Base-by-base conservation (phyloP, 1,139 yeast species). In the Arxiozyma slooffiae region DNA sequence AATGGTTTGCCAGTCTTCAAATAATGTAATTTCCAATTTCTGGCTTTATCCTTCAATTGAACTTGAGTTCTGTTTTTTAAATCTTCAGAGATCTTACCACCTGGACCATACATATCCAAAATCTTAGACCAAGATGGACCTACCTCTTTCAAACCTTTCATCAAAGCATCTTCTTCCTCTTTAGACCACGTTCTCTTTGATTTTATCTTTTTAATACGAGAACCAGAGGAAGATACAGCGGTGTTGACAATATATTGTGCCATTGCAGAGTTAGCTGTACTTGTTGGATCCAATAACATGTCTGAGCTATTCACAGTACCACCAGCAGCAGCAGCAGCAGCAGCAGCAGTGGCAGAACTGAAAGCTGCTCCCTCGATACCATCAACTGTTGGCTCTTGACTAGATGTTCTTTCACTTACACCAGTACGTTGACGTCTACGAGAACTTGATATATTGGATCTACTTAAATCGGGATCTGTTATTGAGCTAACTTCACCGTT, bases 61-160 rank as follows among this genome's bases (percentile, higher is more conserved):
- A 90, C 89, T 63, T 89, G 95, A 14, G 85, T 82, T 62, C 97
- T 75, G 62, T 88, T 86, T 66, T 87, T 90, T 58, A 92, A 74
- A 1, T 82, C 81, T 66, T 92, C 97, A 26, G 84, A 81, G 24
- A 85, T 76, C 46, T 83, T 78, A 4, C 98, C 98, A 8, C 97
- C 97, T 8, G 95, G 85, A 0, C 98, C 98, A 65, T 85, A 86
- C 24, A 85, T 71, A 60, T 87, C 96, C 46, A 89, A 69, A 50
- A 92, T 92, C 51, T 85, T 85, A 1, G 95, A 77, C 98, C 98
- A 92, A 58, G 83, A 87, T 0, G 97, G 95, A 0, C 98, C 98
- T 58, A 83, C 81, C 20, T 67, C 67, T 57, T 85, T 87, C 50
- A 92, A 72, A 0, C 96, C 97, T 53, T 82, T 82, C 46, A 86